phyloP scores from a whole-genome alignment of 306 rosid species.

The Vachellia collinsii region DNA sequence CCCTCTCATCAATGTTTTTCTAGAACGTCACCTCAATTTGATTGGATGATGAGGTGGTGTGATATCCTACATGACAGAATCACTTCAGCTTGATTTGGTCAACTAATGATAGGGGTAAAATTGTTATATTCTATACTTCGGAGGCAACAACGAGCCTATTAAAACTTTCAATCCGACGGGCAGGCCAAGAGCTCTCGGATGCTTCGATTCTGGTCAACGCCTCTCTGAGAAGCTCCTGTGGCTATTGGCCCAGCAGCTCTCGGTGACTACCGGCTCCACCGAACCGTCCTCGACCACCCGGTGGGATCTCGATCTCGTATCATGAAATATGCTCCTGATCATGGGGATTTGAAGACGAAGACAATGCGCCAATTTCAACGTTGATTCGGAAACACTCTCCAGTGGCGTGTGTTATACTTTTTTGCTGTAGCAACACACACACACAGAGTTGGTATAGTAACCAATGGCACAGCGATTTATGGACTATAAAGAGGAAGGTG shows the following conservation, averaged over 20 bases:
- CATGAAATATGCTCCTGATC: slow-evolving; percentile 59
- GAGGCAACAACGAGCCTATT: no score
- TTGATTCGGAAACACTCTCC: slow-evolving; percentile 36
- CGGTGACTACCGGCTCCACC: slow-evolving; percentile 29
- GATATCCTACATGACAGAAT: no score
- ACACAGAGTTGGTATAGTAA: background rate
- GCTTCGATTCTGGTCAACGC: slow-evolving; percentile 70
- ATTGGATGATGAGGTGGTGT: no score
- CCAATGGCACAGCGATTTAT: no score
- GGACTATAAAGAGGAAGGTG: no score
- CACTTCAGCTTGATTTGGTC: no score
- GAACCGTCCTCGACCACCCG: slow-evolving; percentile 57
- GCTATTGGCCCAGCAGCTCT: slow-evolving; percentile 80
- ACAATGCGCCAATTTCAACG: background rate
- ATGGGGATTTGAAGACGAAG: slow-evolving; percentile 41
- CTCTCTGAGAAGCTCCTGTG: slow-evolving; percentile 86
- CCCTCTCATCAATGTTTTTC: no score
- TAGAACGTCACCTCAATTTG: no score
- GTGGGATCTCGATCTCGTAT: slow-evolving; percentile 74
- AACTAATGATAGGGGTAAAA: no score
- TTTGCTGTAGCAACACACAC: background rate
- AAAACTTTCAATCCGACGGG: no score
- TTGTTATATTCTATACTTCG: no score
- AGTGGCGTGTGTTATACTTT: background rate
- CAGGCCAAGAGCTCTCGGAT: no score